A percentile compares a stretch with the other conserved stretches of the same genome.
phyloP scores from a whole-genome alignment of 2,329 filamentous ascomycete species.

The Huntiella savannae region DNA sequence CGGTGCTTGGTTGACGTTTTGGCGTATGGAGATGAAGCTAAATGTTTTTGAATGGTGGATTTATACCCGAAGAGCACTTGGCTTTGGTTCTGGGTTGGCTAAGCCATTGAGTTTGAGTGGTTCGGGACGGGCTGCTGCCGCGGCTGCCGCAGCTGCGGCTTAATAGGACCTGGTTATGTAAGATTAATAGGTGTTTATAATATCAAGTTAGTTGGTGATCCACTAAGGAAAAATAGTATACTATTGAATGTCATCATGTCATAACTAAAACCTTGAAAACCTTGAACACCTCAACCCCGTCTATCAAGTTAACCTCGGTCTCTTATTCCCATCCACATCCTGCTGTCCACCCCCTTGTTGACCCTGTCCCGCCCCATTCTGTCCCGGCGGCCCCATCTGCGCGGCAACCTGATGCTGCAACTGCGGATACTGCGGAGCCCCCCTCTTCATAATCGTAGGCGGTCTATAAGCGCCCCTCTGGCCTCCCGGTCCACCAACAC shows the following conservation, averaged over 20 bases:
- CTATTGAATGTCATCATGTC: no score
- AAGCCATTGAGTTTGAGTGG: slow-evolving; percentile 8
- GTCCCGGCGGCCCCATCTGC: slow-evolving; percentile 5
- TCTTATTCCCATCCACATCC: slow-evolving; percentile 22
- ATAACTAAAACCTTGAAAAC: background rate
- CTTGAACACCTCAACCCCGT: background rate
- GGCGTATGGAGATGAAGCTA: slow-evolving; percentile 43
- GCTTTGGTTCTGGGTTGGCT: slow-evolving; percentile 13
- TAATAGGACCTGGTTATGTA: background rate
- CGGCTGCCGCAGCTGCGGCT: background rate
- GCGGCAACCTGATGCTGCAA: slow-evolving; percentile 12
- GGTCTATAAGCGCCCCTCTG: slow-evolving; percentile 41
- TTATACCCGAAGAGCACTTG: slow-evolving; percentile 29
- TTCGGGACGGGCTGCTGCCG: background rate
- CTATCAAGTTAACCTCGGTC: slow-evolving; percentile 27
- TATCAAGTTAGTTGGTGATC: background rate
- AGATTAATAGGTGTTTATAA: background rate
- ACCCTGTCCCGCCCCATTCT: slow-evolving; percentile 6
- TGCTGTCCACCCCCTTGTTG: slow-evolving; percentile 1
- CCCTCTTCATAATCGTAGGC: slow-evolving; percentile 34
- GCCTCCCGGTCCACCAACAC: slow-evolving; percentile 24
- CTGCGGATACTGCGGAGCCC: slow-evolving; percentile 14
- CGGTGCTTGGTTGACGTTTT: slow-evolving; percentile 36
- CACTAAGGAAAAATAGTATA: no score
- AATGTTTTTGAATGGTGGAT: slow-evolving; percentile 45